Evolutionary conservation across 176 grass and related monocot genomes (phyloP), one percentile per base, ranked within the genome.

Genomic region (Bolboschoenus planiculmis): DNA sequence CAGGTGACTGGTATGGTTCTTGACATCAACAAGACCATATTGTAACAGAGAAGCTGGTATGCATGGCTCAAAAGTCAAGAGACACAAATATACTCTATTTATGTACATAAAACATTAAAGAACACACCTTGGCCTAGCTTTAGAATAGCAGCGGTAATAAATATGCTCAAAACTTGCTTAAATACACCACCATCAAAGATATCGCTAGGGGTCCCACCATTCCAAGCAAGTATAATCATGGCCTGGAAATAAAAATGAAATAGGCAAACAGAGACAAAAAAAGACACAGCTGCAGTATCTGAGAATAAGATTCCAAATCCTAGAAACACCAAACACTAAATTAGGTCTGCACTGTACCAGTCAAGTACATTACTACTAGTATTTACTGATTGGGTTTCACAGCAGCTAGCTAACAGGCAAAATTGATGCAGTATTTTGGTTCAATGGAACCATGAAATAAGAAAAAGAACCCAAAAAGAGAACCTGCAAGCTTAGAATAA

Each of bases 191-290:
- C 59, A 83, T 99, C 92, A 85, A 99, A 99, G 10, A 99, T 88
- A 83, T 93, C 91, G 65, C 96, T 93, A 27, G 87, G 90, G 81
- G 96, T 91, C 39, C 91, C 92, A 85, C 92, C 96, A 93, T 99
- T 91, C 96, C 96, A 99, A 83, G 96, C 92, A 78, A 99, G 61
- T 81, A 99, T 91, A 84, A 91, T 90, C 96, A 99, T 95, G 61
- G 91, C 96, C 96, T 99, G 35, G 65, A 78, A 60, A 48, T 40
- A 82, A 88, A 43, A 35, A 36, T 47, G 76, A 63, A 58, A 83
- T 82, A 33, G 36, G 71, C 48, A 71, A 48, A 88, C 66, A 50
- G 24, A 16, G 56, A 47, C 16, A 40, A 29, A 27, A 29, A 27
- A 50, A 50, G 5, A 50, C 4, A 7, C 26, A 75, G 26, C 15